Evolutionary conservation across 2,329 filamentous ascomycete genomes (phyloP).

Genomic region (Colletotrichum musae): DNA sequence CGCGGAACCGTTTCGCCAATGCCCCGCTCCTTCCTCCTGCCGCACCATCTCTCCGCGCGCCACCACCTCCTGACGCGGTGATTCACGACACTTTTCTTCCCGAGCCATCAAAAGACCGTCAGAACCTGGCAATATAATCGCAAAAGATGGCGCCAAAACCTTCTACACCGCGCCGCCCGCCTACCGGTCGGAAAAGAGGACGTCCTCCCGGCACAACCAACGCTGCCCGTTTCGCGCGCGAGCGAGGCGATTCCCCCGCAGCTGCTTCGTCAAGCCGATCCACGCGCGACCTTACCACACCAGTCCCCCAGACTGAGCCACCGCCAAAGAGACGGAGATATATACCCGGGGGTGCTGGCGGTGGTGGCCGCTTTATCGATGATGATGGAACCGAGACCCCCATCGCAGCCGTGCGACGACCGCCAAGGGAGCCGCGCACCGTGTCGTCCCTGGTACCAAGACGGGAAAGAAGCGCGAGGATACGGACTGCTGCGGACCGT

Average conservation of each 20-base stretch:
- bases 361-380: constrained; percentile 87
- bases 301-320: constrained; percentile 61
- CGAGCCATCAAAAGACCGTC: constrained; percentile 37
- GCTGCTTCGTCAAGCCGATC: constrained; percentile 51
- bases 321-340: constrained; percentile 82
- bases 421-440: constrained; percentile 49
- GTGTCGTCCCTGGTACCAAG: constrained; percentile 65
- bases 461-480: constrained; percentile 70
- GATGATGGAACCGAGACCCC: constrained; percentile 74
- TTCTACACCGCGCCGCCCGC: constrained; percentile 57
- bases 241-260: constrained; percentile 50
- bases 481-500: constrained; percentile 67
- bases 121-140: constrained; percentile 11
- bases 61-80: constrained; percentile 45
- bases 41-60: constrained; percentile 43
- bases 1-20: constrained; percentile 41
- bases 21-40: constrained; percentile 40
- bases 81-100: constrained; percentile 34
- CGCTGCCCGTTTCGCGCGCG: constrained; percentile 57
- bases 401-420: constrained; percentile 50
- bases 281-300: constrained; percentile 47
- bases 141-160: constrained; percentile 51
- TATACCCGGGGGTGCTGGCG: constrained; percentile 87
- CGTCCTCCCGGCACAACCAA: constrained; percentile 62
- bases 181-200: constrained; percentile 62